Evolutionary conservation across 164 flowering plant genomes (phyloP), one percentile per base, ranked within the genome.

Genomic region (Paratinospora sagittata): DNA sequence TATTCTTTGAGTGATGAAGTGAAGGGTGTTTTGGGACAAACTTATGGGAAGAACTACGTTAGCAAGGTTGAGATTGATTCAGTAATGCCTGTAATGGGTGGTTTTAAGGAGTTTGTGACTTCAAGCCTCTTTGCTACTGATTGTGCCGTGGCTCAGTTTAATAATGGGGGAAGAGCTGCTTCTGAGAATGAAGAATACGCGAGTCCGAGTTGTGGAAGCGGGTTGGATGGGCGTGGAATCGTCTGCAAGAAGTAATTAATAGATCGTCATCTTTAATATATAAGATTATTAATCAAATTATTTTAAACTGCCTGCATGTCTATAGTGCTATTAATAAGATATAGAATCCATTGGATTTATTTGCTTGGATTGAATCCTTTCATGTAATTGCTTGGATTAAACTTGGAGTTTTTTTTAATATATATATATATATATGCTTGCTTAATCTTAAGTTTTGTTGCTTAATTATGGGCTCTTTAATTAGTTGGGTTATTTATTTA

Each of bases 51-150:
- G 0, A 66, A 78, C 52, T 85, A 88, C 57, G 82, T 78, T 71
- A 88, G 88, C 73, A 75, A 77, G 68, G 86, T 78, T 8, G 86
- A 88, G 57, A 63, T 88, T 74, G 82, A 83, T 0, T 81, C 72
- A 1, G 6, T 66, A 0, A 89, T 89, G 94, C 84, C 87, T 0
- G 85, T 89, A 0, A 41, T 89, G 75, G 93, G 91, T 11, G 89
- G 91, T 1, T 81, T 80, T 3, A 76, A 67, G n/a, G 77, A 87
- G 57, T 89, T 81, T 55, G 30, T 74, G 0, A 66, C 81, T 4
- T 79, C 91, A 0, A 63, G 72, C 19, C 58, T 86, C 3, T 85
- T 89, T 23, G 70, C 84, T 16, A 58, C 89, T 0, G 93, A 89
- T 49, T 89, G 89, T 36, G 30, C 76, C 0, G 89, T 78, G 24